Percentiles rank a stretch among this genome's conserved stretches.
These are phyloP conservation scores for Mediolabrus comicus DNA, from an alignment of 108 stramenopile species.

Conservation along the genomic window DNA sequence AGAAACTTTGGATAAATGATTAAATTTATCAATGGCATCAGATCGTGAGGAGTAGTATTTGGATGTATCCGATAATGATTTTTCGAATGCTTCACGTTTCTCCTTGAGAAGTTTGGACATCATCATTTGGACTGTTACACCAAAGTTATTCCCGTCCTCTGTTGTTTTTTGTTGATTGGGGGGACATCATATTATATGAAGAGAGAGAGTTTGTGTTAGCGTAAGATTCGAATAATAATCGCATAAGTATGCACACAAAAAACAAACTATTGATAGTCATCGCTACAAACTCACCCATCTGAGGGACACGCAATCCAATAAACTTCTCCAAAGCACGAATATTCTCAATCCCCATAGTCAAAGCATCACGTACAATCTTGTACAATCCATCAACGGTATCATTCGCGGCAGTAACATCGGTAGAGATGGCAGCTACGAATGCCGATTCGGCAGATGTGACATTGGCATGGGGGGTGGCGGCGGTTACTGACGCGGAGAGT, in stretches of 20 bases:
- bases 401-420: constrained; percentile 20
- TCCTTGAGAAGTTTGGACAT: constrained; percentile 54
- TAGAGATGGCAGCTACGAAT: constrained; percentile 19
- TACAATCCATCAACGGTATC: constrained; percentile 32
- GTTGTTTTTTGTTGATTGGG: neutral
- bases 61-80: constrained; percentile 40
- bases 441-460: constrained; percentile 27
- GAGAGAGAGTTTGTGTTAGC: too few species aligned
- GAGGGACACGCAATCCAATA: constrained; percentile 37
- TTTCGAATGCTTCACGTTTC: constrained; percentile 40
- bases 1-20: constrained; percentile 41
- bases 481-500: constrained; percentile 22
- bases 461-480: constrained; percentile 9
- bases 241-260: neutral
- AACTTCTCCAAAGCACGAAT: constrained; percentile 37
- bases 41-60: constrained; percentile 65
- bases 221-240: too few species aligned
- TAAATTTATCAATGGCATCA: constrained; percentile 57
- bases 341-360: constrained; percentile 13
- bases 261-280: neutral
- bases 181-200: neutral
- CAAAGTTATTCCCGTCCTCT: constrained; percentile 85
- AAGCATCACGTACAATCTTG: constrained; percentile 25
- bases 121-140: constrained; percentile 71
- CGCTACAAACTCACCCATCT: constrained; percentile 42